Conservation (phyloP, 208 protist species). For the Trypanosoma mega region DNA sequence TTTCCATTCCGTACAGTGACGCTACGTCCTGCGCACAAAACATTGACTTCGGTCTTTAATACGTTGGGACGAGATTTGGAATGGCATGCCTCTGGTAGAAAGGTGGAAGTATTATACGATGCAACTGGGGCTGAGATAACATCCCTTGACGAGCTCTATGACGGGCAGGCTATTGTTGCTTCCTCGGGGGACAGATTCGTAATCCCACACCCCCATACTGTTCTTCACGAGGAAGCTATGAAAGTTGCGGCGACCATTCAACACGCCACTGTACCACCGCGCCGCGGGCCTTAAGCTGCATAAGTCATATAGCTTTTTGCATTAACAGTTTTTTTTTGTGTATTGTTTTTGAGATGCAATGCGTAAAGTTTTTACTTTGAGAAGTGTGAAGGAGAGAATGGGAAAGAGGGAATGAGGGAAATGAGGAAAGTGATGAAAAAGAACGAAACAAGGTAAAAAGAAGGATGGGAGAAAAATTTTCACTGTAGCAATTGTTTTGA, state of each 20-base stretch:
- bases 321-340: too few relatives aligned
- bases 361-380: too few relatives aligned
- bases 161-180: slow-evolving; percentile 73
- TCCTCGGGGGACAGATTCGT: slow-evolving; percentile 84
- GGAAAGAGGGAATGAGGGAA: too few relatives aligned
- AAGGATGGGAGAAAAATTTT: too few relatives aligned
- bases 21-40: slow-evolving; percentile 81
- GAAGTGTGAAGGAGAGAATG: too few relatives aligned
- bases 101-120: slow-evolving; percentile 78
- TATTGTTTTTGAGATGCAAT: too few relatives aligned
- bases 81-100: slow-evolving; percentile 68
- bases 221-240: slow-evolving; percentile 67
- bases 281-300: background rate
- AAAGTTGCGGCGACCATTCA: slow-evolving; percentile 28
- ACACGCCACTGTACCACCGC: background rate
- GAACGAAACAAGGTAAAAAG: too few relatives aligned
- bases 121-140: slow-evolving; percentile 67
- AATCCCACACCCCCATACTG: slow-evolving; percentile 71
- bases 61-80: slow-evolving; percentile 78
- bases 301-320: too few relatives aligned
- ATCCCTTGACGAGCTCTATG: slow-evolving; percentile 43
- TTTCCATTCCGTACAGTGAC: slow-evolving; percentile 76
- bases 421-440: too few relatives aligned
- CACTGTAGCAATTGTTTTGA: too few relatives aligned
- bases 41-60: slow-evolving; percentile 59